phyloP scores from a whole-genome alignment of 2,329 filamentous ascomycete species.

The Colletotrichum tofieldiae region DNA sequence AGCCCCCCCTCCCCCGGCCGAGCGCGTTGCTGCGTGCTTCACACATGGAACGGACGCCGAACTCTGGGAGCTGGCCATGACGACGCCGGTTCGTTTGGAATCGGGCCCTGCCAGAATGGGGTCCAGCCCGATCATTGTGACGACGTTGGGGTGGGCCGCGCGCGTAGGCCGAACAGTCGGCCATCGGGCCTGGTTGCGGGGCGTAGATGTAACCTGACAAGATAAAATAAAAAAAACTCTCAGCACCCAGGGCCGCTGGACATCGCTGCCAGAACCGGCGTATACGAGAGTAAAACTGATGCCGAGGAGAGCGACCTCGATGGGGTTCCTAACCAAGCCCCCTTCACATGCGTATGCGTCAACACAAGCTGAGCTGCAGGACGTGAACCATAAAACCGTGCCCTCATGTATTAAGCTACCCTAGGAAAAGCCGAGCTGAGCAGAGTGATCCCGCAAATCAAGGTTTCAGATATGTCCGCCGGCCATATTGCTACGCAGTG shows the following conservation, averaged over 20 bases:
- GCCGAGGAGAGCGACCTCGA: background rate
- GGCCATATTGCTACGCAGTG: background rate
- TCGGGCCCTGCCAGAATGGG: background rate
- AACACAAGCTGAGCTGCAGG: too few relatives aligned
- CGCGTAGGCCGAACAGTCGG: background rate
- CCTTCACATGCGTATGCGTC: background rate
- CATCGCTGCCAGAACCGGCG: background rate
- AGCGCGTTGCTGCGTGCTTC: background rate
- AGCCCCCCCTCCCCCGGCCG: background rate
- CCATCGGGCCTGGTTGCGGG: background rate
- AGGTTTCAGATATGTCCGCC: constrained; percentile 4
- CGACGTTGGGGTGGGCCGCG: background rate
- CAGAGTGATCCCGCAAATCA: background rate
- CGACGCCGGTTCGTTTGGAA: background rate
- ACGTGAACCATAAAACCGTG: background rate
- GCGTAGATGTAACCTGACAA: background rate
- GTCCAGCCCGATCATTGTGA: too few relatives aligned
- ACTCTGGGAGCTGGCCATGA: background rate
- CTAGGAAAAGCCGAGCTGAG: background rate
- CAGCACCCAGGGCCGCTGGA: background rate
- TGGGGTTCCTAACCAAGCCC: too few relatives aligned
- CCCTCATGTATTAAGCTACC: constrained; percentile 6
- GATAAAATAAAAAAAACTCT: background rate
- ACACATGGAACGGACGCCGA: background rate
- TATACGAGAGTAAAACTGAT: background rate